A percentile compares a stretch with the other conserved stretches of the same genome.
Conservation (phyloP, 2,329 filamentous ascomycete genomes). For the Pseudopithomyces maydicus region DNA sequence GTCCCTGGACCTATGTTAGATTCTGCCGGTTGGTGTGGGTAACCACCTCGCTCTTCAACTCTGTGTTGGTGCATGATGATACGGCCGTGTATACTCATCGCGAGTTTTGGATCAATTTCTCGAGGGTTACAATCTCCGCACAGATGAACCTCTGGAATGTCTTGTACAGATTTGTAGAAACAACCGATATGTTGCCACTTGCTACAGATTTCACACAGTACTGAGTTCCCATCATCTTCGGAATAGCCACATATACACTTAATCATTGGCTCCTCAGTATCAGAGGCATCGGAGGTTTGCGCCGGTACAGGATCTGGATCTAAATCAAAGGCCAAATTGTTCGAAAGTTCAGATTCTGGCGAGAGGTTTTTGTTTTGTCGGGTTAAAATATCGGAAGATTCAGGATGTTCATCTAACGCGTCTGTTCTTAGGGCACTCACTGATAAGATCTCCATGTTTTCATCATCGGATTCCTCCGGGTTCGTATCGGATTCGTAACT, state of each 20-base stretch:
- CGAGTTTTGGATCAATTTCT: constrained; percentile 23
- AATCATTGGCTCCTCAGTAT: constrained; percentile 70
- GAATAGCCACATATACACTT: constrained; percentile 95
- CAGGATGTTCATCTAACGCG: background rate
- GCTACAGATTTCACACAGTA: constrained; percentile 93
- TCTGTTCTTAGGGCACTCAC: background rate
- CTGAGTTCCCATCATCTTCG: constrained; percentile 96
- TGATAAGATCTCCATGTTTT: background rate
- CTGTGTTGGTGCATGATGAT: constrained; percentile 51
- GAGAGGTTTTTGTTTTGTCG: too few species aligned
- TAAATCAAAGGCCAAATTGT: too few species aligned
- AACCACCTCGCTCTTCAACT: background rate
- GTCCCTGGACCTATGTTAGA: too few species aligned
- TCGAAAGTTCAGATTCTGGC: too few species aligned
- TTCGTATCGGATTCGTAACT: constrained; percentile 6
- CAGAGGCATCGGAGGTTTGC: background rate
- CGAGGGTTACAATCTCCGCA: constrained; percentile 89
- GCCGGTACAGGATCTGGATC: too few species aligned
- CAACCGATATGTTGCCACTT: constrained; percentile 99
- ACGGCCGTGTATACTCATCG: too few species aligned
- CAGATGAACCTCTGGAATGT: constrained; percentile 76
- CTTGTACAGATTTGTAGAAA: constrained; percentile 80
- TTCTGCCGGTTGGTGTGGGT: too few species aligned
- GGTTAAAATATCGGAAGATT: too few species aligned
- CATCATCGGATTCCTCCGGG: background rate